Evolutionary conservation across 1,284 basidiomycete genomes (phyloP), one percentile per base, ranked within the genome.

Genomic region (Fistulinella staudtii): DNA sequence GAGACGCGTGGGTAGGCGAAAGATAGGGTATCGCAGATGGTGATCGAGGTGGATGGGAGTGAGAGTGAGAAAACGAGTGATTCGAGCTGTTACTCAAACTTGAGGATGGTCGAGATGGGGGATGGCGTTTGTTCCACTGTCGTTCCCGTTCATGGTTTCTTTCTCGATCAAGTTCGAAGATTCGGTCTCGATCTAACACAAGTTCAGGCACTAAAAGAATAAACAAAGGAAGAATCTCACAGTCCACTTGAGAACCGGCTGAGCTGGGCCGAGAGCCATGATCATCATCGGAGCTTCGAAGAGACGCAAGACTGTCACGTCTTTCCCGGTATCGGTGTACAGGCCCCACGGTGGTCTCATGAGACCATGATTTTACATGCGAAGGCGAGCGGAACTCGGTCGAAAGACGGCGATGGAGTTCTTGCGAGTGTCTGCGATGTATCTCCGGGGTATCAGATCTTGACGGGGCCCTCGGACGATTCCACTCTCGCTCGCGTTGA

Each of bases 91-190:
- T 53, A 38, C 58, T 69, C 51, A 60, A 49, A 51, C 56, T 66
- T 35, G 53, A 66, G 31, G 56, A 68, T 22, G 55, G 50, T 11
- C 57, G 54, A 17, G 61, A 56, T 9, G 55, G 54, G 14, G 59
- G 56, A 13, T 68, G 66, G 9, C 70, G 72, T 48, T 70, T 76
- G 52, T 82, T 82, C 80, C 79, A 80, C 40, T 72, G 70, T 18
- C 72, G 68, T 55, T 80, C 79, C 24, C 70, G 66, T 36, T 78
- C 73, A 24, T 62, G 53, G 21, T 66, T 65, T 42, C 59, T 69
- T 35, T 78, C 75, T 37, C 56, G 53, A 35, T 72, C 69, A n/a
- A 64, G 47, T 34, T 71, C 71, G 38, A 62, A 64, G 35, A 70
- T 64, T 30, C 67, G 68, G 43, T 76, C 76, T 36, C 58, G 67